A percentile compares a stretch with the other conserved stretches of the same genome.
phyloP scores from a whole-genome alignment of 176 grass and related monocot species.

The Oryza punctata region DNA sequence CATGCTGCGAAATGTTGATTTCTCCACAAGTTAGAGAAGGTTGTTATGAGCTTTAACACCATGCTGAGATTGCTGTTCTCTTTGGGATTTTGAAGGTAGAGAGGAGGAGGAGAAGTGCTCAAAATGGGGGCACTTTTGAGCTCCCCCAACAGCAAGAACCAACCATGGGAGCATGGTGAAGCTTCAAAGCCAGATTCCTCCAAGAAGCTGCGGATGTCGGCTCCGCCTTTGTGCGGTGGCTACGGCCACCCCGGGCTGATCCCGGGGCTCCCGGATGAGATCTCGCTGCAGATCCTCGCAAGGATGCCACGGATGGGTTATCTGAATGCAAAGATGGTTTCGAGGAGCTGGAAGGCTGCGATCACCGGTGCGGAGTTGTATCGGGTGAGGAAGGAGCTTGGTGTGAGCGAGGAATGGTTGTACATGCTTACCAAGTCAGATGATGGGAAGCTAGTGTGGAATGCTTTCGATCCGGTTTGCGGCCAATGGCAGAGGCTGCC shows the following conservation, averaged over 20 bases:
- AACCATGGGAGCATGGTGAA: constrained; percentile 30
- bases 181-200: constrained; percentile 36
- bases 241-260: constrained; percentile 45
- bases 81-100: background rate
- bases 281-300: constrained; percentile 74
- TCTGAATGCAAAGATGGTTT: constrained; percentile 58
- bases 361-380: constrained; percentile 46
- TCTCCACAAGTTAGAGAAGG: no score
- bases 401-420: constrained; percentile 64
- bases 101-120: background rate
- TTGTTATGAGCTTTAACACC: no score
- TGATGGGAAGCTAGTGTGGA: constrained; percentile 53
- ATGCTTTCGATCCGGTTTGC: constrained; percentile 64
- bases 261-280: constrained; percentile 66
- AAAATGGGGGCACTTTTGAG: constrained; percentile 70
- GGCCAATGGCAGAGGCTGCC: constrained; percentile 69
- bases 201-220: constrained; percentile 51
- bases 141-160: constrained; percentile 41
- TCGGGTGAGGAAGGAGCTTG: constrained; percentile 55
- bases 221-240: background rate
- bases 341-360: constrained; percentile 60
- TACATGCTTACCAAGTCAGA: constrained; percentile 53
- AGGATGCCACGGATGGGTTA: constrained; percentile 53
- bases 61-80: background rate
- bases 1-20: no score